Conservation (phyloP, 257 asterid genomes). For the Fraxinus excelsior region DNA sequence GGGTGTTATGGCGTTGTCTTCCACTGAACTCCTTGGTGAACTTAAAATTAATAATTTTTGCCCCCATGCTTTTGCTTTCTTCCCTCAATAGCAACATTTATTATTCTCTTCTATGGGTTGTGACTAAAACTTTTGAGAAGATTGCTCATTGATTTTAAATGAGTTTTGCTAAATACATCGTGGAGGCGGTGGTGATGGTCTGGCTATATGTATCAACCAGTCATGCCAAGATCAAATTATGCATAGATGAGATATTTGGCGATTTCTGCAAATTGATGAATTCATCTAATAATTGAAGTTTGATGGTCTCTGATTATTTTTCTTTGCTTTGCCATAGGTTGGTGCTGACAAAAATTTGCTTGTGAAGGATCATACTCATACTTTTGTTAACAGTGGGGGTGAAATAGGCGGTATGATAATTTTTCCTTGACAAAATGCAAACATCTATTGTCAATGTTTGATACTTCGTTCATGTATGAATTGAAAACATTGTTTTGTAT, state of each 20-base stretch:
- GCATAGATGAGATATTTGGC: conserved; percentile 12
- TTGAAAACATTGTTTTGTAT: not conserved
- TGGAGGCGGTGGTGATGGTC: not conserved
- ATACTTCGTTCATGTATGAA: conserved; percentile 16
- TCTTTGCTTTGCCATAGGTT: conserved; percentile 49
- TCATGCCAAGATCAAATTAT: conserved; percentile 1
- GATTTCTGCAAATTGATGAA: conserved; percentile 15
- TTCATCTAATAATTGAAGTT: conserved; percentile 8
- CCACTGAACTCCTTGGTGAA: conserved; percentile 4
- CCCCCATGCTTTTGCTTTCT: not conserved
- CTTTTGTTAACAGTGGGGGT: conserved; percentile 93
- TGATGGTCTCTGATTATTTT: conserved; percentile 25
- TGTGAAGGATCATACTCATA: conserved; percentile 95
- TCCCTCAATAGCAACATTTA: not conserved
- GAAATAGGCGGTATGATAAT: conserved; percentile 82
- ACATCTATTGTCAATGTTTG: conserved; percentile 14
- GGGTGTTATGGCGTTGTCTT: not conserved
- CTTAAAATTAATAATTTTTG: conserved; percentile 1
- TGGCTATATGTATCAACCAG: not conserved
- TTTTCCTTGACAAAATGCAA: conserved; percentile 9
- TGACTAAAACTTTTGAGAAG: not conserved
- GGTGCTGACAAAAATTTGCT: conserved; percentile 92
- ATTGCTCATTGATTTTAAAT: not conserved
- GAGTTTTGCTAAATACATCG: not conserved
- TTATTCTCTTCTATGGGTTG: not conserved